Evolutionary conservation across 768 basidiomycete species (phyloP).

Genomic region (Russula brevipes): DNA sequence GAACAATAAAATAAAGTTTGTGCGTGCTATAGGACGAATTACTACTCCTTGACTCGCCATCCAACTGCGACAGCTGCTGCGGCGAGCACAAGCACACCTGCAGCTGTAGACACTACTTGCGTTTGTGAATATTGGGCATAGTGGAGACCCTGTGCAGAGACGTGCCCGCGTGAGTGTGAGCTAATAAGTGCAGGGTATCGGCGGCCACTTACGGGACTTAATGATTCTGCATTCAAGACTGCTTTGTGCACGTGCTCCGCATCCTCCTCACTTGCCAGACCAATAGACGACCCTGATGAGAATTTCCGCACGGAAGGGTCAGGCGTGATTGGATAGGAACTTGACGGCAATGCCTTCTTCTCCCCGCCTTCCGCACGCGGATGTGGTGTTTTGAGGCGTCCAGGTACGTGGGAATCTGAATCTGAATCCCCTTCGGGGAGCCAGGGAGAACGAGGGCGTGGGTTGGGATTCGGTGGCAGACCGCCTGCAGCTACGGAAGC

Average conservation of each 20-base stretch:
- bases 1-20: constrained; percentile 23
- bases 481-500: constrained; percentile 25
- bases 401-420: constrained; percentile 22
- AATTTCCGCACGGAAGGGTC: constrained; percentile 24
- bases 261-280: constrained; percentile 20
- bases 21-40: background rate
- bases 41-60: constrained; percentile 25
- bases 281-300: constrained; percentile 24
- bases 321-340: constrained; percentile 23
- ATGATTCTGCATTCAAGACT: constrained; percentile 1
- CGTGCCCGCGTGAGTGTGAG: background rate
- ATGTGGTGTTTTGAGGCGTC: constrained; percentile 14
- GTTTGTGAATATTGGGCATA: constrained; percentile 16
- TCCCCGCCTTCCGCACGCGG: constrained; percentile 13
- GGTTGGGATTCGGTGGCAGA: constrained; percentile 19
- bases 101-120: constrained; percentile 22
- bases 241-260: constrained; percentile 13
- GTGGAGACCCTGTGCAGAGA: background rate
- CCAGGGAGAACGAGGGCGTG: constrained; percentile 25
- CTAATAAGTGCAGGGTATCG: background rate
- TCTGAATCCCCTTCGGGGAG: constrained; percentile 24
- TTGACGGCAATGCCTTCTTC: constrained; percentile 10
- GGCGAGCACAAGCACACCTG: constrained; percentile 24
- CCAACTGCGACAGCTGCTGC: constrained; percentile 26
- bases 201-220: constrained; percentile 8